Conservation (phyloP, 202 grass and related monocot species). For the Carex sylvatica region DNA sequence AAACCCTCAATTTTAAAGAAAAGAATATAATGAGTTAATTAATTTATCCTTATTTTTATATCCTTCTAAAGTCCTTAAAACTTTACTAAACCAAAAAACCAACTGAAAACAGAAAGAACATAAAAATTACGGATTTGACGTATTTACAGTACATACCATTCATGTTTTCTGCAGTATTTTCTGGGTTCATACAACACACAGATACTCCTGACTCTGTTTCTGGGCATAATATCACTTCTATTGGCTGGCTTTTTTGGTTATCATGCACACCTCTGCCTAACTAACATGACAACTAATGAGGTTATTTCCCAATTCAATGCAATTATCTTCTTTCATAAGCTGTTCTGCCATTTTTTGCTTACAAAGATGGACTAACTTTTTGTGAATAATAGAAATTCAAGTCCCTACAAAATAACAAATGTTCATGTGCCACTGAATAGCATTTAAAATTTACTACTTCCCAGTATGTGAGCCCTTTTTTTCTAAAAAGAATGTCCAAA, state of each 20-base stretch:
- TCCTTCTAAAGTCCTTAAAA: background rate
- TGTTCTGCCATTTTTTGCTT: background rate
- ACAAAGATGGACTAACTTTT: background rate
- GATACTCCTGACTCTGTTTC: conserved; percentile 83
- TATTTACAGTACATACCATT: background rate
- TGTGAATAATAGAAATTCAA: background rate
- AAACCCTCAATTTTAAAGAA: background rate
- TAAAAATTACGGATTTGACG: background rate
- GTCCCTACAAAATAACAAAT: background rate
- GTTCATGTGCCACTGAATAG: background rate
- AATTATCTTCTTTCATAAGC: background rate
- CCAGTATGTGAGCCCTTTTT: background rate
- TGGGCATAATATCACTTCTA: conserved; percentile 78
- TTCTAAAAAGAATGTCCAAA: background rate
- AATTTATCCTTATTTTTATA: background rate
- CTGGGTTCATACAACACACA: conserved; percentile 86
- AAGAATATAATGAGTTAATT: background rate
- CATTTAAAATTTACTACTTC: background rate
- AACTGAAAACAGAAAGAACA: background rate
- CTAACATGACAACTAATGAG: conserved; percentile 93
- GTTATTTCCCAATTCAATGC: conserved; percentile 21
- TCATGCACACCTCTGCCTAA: conserved; percentile 82
- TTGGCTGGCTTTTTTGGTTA: conserved; percentile 89
- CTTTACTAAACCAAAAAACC: background rate
- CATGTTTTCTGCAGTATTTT: conserved; percentile 65